Evolutionary conservation across 73 alveolate species (phyloP).

Genomic region (Loxodes magnus): DNA sequence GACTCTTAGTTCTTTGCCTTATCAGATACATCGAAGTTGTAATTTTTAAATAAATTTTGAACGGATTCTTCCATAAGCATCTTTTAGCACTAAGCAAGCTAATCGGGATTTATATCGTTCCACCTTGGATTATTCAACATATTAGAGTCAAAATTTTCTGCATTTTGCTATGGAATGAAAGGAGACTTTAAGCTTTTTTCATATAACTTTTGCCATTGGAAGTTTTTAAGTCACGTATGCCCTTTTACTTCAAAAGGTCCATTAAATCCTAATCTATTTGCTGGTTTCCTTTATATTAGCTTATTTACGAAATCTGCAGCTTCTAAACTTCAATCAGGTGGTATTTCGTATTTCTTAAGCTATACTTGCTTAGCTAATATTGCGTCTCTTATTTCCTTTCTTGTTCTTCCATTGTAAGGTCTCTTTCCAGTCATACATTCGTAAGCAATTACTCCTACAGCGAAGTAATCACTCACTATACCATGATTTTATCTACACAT

Average conservation of each 20-base stretch:
- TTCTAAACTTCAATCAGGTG: too few species aligned
- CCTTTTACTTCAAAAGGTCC: conserved; percentile 40
- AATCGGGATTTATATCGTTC: conserved; percentile 31
- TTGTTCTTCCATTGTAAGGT: too few species aligned
- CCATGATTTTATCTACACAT: conserved; percentile 71
- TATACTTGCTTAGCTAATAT: conserved; percentile 48
- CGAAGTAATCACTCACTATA: conserved; percentile 66
- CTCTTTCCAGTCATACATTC: conserved; percentile 74
- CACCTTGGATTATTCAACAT: conserved; percentile 30
- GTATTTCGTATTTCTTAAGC: too few species aligned
- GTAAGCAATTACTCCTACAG: conserved; percentile 69
- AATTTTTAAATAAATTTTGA: conserved; percentile 27
- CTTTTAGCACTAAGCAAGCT: conserved; percentile 13
- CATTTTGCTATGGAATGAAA: conserved; percentile 21
- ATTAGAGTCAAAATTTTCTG: conserved; percentile 38
- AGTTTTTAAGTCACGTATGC: conserved; percentile 49
- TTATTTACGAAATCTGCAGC: too few species aligned
- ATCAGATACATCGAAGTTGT: conserved; percentile 24
- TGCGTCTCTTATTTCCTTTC: too few species aligned
- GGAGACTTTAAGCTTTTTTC: conserved; percentile 57
- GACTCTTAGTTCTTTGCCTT: too few species aligned
- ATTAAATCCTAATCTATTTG: conserved; percentile 29
- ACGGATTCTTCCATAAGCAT: conserved; percentile 10
- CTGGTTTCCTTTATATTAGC: conserved; percentile 46
- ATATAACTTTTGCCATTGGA: conserved; percentile 54